These are phyloP conservation scores for Aurinia saxatilis DNA, from an alignment of 345 rosid genomes.

Conservation along the genomic window DNA sequence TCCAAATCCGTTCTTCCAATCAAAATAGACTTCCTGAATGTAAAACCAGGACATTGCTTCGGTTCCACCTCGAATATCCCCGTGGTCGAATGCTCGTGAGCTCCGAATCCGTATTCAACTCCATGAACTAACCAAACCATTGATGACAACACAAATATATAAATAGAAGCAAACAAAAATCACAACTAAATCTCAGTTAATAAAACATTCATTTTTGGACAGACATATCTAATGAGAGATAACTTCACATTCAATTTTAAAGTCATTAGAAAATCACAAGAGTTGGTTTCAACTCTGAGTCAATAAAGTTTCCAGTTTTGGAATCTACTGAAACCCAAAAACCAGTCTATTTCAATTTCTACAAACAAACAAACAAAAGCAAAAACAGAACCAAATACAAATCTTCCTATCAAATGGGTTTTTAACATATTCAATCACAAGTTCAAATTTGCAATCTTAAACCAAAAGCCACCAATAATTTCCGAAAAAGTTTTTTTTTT, in stretches of 20 bases:
- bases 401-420: neutral
- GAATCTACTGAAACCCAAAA: slow-evolving; percentile 14
- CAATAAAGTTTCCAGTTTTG: slow-evolving; percentile 22
- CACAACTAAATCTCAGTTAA: neutral
- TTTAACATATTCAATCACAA: neutral
- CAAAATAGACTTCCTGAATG: slow-evolving; percentile 90
- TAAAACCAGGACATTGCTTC: slow-evolving; percentile 81
- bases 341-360: slow-evolving; percentile 14
- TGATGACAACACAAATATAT: neutral
- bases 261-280: neutral
- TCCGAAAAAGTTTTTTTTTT: neutral
- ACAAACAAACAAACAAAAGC: slow-evolving; percentile 15
- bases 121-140: slow-evolving; percentile 56
- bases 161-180: slow-evolving; percentile 7
- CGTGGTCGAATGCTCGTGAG: slow-evolving; percentile 69
- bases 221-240: neutral
- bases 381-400: neutral
- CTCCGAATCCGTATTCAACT: slow-evolving; percentile 89
- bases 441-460: neutral
- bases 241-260: neutral
- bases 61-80: slow-evolving; percentile 98
- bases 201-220: slow-evolving; percentile 11
- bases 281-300: neutral
- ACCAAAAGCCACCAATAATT: slow-evolving; percentile 7
- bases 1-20: slow-evolving; percentile 91